Conservation (phyloP, 345 rosid genomes). For the Camelina laxa region DNA sequence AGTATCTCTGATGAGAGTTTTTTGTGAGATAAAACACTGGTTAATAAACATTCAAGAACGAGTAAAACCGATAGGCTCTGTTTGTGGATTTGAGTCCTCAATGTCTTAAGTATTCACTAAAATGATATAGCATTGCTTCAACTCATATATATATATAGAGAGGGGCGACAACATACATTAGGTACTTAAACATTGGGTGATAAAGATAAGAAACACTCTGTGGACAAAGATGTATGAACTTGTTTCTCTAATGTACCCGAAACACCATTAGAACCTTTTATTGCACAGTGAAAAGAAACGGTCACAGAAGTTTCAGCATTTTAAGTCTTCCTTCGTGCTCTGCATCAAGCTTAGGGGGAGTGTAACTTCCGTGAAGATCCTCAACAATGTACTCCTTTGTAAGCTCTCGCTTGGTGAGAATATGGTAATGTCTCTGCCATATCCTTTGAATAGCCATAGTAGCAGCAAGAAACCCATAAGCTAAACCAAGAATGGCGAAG, state of each 20-base stretch:
- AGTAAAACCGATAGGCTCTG: background rate
- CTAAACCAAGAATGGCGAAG: conserved; percentile 86
- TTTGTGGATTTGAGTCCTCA: background rate
- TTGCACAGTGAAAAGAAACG: conserved; percentile 9
- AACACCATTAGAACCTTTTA: conserved; percentile 26
- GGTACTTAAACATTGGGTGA: background rate
- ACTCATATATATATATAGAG: conserved; percentile 2
- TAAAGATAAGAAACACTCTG: background rate
- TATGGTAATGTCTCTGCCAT: conserved; percentile 97
- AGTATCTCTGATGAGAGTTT: background rate
- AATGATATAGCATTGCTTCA: background rate
- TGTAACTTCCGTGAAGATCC: conserved; percentile 85
- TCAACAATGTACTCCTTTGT: conserved; percentile 91
- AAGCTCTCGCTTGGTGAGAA: conserved; percentile 89
- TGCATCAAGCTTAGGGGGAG: conserved; percentile 79
- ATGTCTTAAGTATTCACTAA: conserved; percentile 1
- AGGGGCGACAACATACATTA: background rate
- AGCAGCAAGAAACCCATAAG: conserved; percentile 94
- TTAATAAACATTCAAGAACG: background rate
- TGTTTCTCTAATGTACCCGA: background rate
- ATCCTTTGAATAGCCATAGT: conserved; percentile 94
- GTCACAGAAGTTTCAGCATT: conserved; percentile 79
- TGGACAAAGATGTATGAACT: conserved; percentile 3
- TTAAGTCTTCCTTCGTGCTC: conserved; percentile 77
- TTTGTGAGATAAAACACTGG: background rate